Base-by-base conservation (phyloP, 257 asterid species). In the Ilex asprella region DNA sequence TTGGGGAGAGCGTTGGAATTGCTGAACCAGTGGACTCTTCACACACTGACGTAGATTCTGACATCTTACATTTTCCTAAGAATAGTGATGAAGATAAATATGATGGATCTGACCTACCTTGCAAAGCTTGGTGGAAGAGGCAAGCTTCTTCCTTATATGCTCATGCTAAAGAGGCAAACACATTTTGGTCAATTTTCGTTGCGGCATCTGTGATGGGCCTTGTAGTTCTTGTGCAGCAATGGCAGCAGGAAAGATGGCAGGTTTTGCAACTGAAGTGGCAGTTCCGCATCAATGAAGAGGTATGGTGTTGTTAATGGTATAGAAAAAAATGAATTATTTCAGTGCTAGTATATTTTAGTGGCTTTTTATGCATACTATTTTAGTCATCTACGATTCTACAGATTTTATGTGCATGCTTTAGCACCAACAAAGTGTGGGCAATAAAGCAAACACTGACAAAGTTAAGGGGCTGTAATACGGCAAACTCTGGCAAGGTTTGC, bases 61-160 rank as follows among this genome's bases (percentile, higher is more conserved):
- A 65, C 54, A 43, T 63, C 16, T 64, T 62, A 50, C 63, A 65
- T 68, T 68, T 64, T 58, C 68, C 67, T 63, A 71, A 77, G 73
- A 49, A 69, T 44, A 64, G 39, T 15, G 82, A 82, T 35, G 78
- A 69, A 47, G 76, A 66, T 31, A 74, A 69, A 21, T 55, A 58
- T 56, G 91, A 81, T 58, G 85, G 56, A 10, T 67, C 68, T 68
- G 78, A 74, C 60, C 86, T 83, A 70, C 97, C 96, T 61, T 87
- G 93, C 69, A 84, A 79, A 73, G 93, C 91, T 63, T 91, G 97
- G 97, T 91, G 97, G 97, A 91, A 88, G 79, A 79, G 91, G 68
- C 77, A 63, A 62, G 89, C 86, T 51, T 62, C 79, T 71, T 76
- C 94, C 60, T 43, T 91, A 9, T 83, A 87, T 70, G 66, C 73